These are phyloP conservation scores for Ustulina deusta DNA, from an alignment of 2,329 filamentous ascomycete species.

Conservation along the genomic window DNA sequence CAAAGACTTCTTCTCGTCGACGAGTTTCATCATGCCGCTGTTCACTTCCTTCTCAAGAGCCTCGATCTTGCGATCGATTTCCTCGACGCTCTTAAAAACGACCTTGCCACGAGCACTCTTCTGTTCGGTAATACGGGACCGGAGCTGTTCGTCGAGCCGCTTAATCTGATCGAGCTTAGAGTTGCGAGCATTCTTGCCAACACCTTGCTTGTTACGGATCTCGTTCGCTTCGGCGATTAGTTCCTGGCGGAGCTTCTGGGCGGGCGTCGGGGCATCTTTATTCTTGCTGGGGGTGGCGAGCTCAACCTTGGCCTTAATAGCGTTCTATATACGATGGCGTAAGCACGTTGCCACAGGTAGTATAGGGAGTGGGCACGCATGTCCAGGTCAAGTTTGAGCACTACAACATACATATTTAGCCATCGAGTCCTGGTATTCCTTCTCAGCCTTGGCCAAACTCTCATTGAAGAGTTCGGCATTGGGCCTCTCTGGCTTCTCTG, in stretches of 20 bases:
- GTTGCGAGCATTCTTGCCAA: constrained; percentile 84
- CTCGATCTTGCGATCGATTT: constrained; percentile 85
- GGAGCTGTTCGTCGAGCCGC: constrained; percentile 88
- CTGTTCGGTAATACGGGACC: constrained; percentile 85
- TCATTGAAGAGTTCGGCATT: constrained; percentile 88
- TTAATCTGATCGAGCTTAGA: constrained; percentile 90
- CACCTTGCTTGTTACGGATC: constrained; percentile 88
- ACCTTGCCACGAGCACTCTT: constrained; percentile 86
- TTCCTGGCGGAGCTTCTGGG: constrained; percentile 85
- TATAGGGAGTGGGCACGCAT: not conserved
- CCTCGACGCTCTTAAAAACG: constrained; percentile 86
- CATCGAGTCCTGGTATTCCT: constrained; percentile 83
- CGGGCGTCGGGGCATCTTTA: constrained; percentile 83
- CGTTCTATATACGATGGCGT: constrained; percentile 68
- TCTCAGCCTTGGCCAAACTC: constrained; percentile 82
- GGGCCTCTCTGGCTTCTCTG: constrained; percentile 88
- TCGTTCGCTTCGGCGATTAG: constrained; percentile 83
- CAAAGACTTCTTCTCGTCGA: constrained; percentile 96
- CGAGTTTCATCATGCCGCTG: constrained; percentile 90
- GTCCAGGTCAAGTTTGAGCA: not conserved
- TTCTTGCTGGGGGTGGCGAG: constrained; percentile 78
- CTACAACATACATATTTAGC: constrained; percentile 59
- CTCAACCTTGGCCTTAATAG: constrained; percentile 89
- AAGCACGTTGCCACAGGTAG: constrained; percentile 25
- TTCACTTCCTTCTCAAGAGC: constrained; percentile 87